These are phyloP conservation scores for Urochloa ruziziensis DNA, from an alignment of 176 grass and related monocot genomes.

Conservation along the genomic window DNA sequence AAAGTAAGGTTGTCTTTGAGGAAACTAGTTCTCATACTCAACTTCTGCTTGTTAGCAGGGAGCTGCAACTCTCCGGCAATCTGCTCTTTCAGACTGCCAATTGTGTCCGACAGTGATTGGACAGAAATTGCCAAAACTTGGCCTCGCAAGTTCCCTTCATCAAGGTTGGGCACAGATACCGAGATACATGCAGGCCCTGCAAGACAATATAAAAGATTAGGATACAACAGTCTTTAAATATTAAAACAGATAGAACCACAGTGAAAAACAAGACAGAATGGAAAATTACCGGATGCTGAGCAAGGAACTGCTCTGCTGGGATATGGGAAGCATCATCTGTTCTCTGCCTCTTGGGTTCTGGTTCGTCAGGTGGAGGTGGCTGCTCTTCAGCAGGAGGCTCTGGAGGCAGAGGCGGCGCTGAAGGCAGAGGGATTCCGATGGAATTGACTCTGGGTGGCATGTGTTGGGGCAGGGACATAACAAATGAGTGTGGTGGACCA, in stretches of 20 bases:
- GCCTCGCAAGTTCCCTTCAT: conserved; percentile 95
- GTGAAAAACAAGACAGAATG: not conserved
- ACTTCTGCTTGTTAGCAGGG: conserved; percentile 93
- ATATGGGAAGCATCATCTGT: conserved; percentile 78
- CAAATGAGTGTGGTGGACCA: conserved; percentile 39
- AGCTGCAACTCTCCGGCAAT: conserved; percentile 95
- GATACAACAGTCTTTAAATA: conserved; percentile 2
- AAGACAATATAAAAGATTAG: conserved; percentile 34
- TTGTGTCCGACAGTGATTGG: conserved; percentile 76
- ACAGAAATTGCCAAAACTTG: conserved; percentile 77
- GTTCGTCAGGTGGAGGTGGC: conserved; percentile 88
- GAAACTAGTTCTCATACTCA: conserved; percentile 75
- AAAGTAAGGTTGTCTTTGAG: conserved; percentile 91
- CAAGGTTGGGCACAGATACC: conserved; percentile 78
- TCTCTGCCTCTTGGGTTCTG: conserved; percentile 86
- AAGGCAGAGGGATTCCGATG: conserved; percentile 57
- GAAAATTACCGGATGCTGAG: conserved; percentile 73
- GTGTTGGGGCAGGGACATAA: conserved; percentile 56
- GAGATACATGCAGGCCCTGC: conserved; percentile 78
- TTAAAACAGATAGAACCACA: not conserved
- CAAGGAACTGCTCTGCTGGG: conserved; percentile 80
- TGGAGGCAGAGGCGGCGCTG: no score
- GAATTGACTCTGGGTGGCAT: conserved; percentile 55
- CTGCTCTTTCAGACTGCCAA: conserved; percentile 91
- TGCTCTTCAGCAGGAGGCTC: conserved; percentile 79